These are phyloP conservation scores for Microbotryum lychnidis-dioicae DNA, from an alignment of 1,284 basidiomycete species.

Conservation along the genomic window DNA sequence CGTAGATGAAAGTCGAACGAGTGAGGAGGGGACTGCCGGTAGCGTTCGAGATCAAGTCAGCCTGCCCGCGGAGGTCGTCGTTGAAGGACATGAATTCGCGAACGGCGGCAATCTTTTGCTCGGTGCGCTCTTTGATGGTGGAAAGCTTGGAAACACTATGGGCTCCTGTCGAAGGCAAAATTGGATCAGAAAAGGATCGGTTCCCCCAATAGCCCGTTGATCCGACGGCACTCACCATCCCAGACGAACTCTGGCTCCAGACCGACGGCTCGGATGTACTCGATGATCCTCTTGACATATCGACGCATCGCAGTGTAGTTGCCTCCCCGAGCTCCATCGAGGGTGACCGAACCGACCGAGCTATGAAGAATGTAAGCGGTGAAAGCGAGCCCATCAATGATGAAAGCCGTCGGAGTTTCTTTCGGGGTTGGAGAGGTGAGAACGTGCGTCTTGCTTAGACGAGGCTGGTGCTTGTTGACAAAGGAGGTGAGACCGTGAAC, in stretches of 20 bases:
- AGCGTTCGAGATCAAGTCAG: not conserved
- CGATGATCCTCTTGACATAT: conserved; percentile 8
- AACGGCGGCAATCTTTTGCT: conserved; percentile 20
- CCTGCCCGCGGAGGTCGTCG: not conserved
- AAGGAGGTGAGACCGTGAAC: conserved; percentile 25
- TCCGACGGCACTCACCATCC: conserved; percentile 16
- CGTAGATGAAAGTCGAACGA: conserved; percentile 12
- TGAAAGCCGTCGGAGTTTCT: conserved; percentile 6
- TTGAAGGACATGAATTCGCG: conserved; percentile 17
- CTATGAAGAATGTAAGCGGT: conserved; percentile 6
- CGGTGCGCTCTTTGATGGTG: conserved; percentile 15
- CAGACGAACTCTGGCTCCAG: conserved; percentile 28
- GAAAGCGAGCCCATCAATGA: conserved; percentile 26
- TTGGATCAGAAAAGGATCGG: not conserved
- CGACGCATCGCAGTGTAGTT: conserved; percentile 9
- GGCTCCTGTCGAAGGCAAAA: conserved; percentile 7
- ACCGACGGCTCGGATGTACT: conserved; percentile 12
- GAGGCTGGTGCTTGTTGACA: conserved; percentile 15
- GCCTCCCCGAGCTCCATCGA: conserved; percentile 14
- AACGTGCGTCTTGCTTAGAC: conserved; percentile 1
- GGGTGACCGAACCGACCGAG: conserved; percentile 11
- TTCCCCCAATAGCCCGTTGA: not conserved
- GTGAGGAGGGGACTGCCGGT: conserved; percentile 15
- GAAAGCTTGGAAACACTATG: conserved; percentile 17
- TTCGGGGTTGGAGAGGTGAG: not conserved